Evolutionary conservation across 805 yeast genomes (phyloP), one percentile per base, ranked within the genome.

Genomic region (Starmerella apicola): DNA sequence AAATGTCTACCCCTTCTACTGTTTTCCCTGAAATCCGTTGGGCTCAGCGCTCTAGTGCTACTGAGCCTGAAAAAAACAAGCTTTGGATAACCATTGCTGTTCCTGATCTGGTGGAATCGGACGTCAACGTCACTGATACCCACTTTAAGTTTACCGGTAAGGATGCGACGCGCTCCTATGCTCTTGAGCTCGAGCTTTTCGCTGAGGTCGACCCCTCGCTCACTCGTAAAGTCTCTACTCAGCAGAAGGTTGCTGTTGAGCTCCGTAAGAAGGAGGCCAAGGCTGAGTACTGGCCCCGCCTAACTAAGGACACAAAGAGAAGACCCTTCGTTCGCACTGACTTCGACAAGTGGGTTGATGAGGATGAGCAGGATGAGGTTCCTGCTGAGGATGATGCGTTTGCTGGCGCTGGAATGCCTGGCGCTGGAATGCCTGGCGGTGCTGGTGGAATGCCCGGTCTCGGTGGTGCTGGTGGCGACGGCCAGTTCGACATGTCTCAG

Each of bases 341-440:
- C 58, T 88, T 88, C 57, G 95, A 86, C 66, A 82, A 78, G 62
- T 88, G 98, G 98, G 94, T 82, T 30, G 98, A 88, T 58, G 97
- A 88, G 66, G 98, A 88, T 58, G 98, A 88, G 64, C 98, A 88
- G 64, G 85, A 83, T 30, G 86, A 76, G 43, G 66, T 61, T 37
- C 68, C 66, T 9, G 78, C 68, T 31, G 70, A 63, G 19, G 73
- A 61, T 36, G 49, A 44, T 3, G 50, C 54, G 51, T 60, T 60
- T 19, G 66, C 61, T 24, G 46, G 57, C 45, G 60, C 55, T 17
- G 67, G 60, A 42, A 51, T 56, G 47, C 51, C 57, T 35, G 73
- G 51, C 49, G 58, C 49, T 25, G 64, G 57, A 36, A 50, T 55
- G 46, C 45, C 55, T 31, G 65, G 61, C 36, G 64, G 61, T 27